These are phyloP conservation scores for Pisolithus tinctorius DNA, from an alignment of 768 basidiomycete genomes.

Conservation along the genomic window DNA sequence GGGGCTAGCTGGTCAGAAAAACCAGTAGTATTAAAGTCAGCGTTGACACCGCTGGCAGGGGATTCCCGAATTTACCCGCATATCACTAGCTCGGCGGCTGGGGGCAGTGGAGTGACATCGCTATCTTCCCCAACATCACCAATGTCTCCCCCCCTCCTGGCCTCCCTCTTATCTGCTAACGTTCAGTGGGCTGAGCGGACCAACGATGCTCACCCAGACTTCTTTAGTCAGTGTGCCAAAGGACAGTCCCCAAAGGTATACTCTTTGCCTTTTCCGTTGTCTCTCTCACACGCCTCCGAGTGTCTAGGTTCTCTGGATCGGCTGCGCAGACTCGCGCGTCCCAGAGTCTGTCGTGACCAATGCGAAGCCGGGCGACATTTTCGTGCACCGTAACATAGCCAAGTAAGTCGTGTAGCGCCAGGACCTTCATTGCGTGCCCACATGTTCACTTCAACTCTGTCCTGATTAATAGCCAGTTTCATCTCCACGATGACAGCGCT, in stretches of 20 bases:
- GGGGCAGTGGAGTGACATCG: not conserved
- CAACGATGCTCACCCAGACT: constrained; percentile 45
- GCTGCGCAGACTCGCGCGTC: constrained; percentile 83
- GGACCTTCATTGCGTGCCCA: not conserved
- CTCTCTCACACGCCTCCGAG: not conserved
- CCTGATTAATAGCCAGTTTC: constrained; percentile 65
- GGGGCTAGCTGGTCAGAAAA: too few relatives aligned
- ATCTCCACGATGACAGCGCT: constrained; percentile 61
- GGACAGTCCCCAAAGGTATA: constrained; percentile 65
- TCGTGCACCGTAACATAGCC: constrained; percentile 85
- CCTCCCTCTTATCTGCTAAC: constrained; percentile 43
- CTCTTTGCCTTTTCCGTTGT: not conserved
- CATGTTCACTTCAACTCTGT: constrained; percentile 1
- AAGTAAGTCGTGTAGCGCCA: constrained; percentile 45
- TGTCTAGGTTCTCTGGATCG: constrained; percentile 68
- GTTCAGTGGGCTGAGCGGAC: constrained; percentile 65
- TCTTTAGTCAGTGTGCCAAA: constrained; percentile 54
- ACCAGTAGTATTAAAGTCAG: not conserved
- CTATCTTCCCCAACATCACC: not conserved
- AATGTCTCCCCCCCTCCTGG: not conserved
- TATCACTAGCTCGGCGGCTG: not conserved
- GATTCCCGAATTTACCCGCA: not conserved
- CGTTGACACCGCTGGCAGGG: not conserved
- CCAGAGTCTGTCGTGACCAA: constrained; percentile 75
- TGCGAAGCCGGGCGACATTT: constrained; percentile 77